Base-by-base conservation (phyloP, 768 basidiomycete genomes). In the Phanerodontia chrysosporium region DNA sequence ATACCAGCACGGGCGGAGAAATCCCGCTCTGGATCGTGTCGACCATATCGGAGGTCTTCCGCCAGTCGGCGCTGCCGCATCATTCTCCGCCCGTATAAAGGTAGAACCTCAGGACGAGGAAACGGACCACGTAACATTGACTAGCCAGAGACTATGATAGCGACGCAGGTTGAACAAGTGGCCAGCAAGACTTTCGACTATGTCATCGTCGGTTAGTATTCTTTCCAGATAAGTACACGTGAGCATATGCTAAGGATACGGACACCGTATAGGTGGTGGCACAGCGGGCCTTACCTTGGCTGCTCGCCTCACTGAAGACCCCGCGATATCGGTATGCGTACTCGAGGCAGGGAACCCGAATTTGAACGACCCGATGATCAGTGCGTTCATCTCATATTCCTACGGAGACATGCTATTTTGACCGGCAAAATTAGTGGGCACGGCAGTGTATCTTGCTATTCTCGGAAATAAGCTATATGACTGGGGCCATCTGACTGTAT, bases 301-400 rank as follows among this genome's bases (percentile, higher is more conserved):
- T 22, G 68, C 68, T 8, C 66, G 78, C 18, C 66, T 80, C 44
- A 60, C 68, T 9, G 72, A 75, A 49, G 73, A 58, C 48, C 24
- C 24, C 4, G 4, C 52, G 10, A 28, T 10, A 2, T 10, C 57
- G 9, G 57, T 51, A 10, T 49, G 46, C 30, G 57, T 58, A 8
- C 48, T 51, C 22, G 72, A 73, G 54, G 67, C 70, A 0, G 71
- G 71, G 4, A 45, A 32, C 16, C 52, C 58, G 21, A 59, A 59
- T 30, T 25, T 59, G 9, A n/a, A 59, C n/a, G 58, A 59, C 28
- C 44, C 51, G 27, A 25, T 16, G 2, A 29, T 59, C 14, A 36
- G 51, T 55, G 36, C 22, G 52, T n/a, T 32, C 2, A 35, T 25
- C 7, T 8, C 6, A 10, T 18, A 25, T 10, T 35, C 25, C 45